phyloP scores from a whole-genome alignment of 2,329 filamentous ascomycete genomes.

The Cytospora chrysosperma region DNA sequence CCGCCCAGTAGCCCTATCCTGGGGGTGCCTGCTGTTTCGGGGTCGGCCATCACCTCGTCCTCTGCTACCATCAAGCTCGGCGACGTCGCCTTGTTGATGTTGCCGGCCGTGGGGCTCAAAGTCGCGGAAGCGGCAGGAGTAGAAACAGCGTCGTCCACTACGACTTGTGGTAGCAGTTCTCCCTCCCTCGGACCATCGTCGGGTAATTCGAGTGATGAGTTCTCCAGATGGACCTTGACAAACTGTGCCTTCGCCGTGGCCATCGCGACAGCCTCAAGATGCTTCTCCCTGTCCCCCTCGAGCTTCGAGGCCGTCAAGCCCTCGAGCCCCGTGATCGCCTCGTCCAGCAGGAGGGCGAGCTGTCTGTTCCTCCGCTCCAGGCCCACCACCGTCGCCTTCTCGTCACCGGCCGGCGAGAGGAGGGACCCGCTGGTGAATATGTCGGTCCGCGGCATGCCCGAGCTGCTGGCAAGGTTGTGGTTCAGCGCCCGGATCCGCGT shows the following conservation, averaged over 20 bases:
- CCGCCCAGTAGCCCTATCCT: neutral
- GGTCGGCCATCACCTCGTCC: slow-evolving; percentile 23
- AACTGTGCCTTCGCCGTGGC: slow-evolving; percentile 64
- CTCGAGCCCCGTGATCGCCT: slow-evolving; percentile 63
- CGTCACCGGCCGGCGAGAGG: slow-evolving; percentile 30
- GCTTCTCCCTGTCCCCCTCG: slow-evolving; percentile 47
- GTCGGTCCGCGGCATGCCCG: slow-evolving; percentile 32
- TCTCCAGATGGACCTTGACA: slow-evolving; percentile 61
- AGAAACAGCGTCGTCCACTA: slow-evolving; percentile 25
- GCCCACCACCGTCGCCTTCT: slow-evolving; percentile 40
- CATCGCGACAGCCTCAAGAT: slow-evolving; percentile 55
- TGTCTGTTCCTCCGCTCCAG: slow-evolving; percentile 66
- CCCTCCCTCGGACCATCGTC: slow-evolving; percentile 32
- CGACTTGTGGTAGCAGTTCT: slow-evolving; percentile 31
- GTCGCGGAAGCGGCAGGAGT: neutral
- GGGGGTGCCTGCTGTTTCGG: slow-evolving; percentile 15
- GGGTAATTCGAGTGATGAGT: slow-evolving; percentile 40
- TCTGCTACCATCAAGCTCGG: slow-evolving; percentile 19
- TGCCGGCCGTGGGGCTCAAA: neutral
- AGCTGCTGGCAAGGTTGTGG: slow-evolving; percentile 34
- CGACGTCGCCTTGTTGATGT: slow-evolving; percentile 16
- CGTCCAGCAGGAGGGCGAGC: slow-evolving; percentile 66
- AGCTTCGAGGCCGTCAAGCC: slow-evolving; percentile 52
- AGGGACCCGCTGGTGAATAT: slow-evolving; percentile 25
- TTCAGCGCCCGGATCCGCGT: slow-evolving; percentile 34